Evolutionary conservation across 495 filamentous ascomycete species (phyloP), one percentile per base, ranked within the genome.

Genomic region (Penicillium paradoxum): DNA sequence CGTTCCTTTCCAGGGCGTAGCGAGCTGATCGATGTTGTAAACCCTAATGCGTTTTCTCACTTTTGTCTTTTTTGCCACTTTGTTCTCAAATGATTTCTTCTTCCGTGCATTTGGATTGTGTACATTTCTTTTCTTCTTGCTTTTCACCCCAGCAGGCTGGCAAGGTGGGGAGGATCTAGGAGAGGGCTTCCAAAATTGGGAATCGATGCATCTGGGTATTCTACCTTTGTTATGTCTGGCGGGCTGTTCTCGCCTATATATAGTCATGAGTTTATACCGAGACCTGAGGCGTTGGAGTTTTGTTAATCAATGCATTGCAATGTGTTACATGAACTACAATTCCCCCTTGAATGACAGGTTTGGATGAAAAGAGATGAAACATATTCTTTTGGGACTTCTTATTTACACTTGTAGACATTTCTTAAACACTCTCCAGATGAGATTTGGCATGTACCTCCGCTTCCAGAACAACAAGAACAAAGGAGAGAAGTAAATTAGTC

Each of bases 111-210:
- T 56, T 49, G 53, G 36, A 30, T 38, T 46, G 14, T 55, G 47
- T 19, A 53, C 24, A 53, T 49, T 41, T 56, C 36, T 45, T 34
- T 56, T 45, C 17, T 43, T 55, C 38, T 33, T 43, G 38, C 49
- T 43, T 33, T 54, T 54, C 46, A 54, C 47, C 30, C 50, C 58
- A 50, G 58, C 58, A 51, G 54, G 54, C 54, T 60, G 54, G 55
- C 47, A 52, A 60, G 50, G 45, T 57, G 50, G 36, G 33, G 24
- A 43, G 45, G 25, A 49, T 36, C 25, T 27, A 36, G 30, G 45
- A 27, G 30, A 43, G 11, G 14, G 9, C 4, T 25, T 15, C 44
- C 27, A 41, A 34, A 41, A 45, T 25, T 50, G 27, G 17, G 47
- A 32, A 45, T 18, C n/a, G 13, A 32, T 25, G 49, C 40, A 41